phyloP scores from a whole-genome alignment of 2,329 filamentous ascomycete species.

The Neonectria sp. region DNA sequence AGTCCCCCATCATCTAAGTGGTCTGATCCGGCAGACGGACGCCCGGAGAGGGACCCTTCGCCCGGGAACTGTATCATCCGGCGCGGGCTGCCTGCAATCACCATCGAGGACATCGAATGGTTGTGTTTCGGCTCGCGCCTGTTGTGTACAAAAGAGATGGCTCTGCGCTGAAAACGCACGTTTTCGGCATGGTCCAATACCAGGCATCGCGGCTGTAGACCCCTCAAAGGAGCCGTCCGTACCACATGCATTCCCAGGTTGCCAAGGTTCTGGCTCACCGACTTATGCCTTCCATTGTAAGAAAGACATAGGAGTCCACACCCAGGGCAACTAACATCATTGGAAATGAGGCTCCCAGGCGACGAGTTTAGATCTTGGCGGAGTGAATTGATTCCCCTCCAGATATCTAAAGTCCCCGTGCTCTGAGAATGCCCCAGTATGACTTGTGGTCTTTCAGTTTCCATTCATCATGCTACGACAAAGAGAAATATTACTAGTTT shows the following conservation, averaged over 20 bases:
- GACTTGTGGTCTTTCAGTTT: conserved; percentile 34
- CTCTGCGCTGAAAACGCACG: background rate
- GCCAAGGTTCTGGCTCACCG: background rate
- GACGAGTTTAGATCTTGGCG: background rate
- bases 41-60: background rate
- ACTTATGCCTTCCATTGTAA: background rate
- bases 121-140: background rate
- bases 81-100: conserved; percentile 1
- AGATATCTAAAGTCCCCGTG: background rate
- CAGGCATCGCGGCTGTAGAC: background rate
- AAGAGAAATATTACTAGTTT: conserved; percentile 51
- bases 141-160: background rate
- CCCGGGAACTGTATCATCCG: conserved; percentile 6
- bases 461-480: conserved; percentile 50
- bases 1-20: background rate
- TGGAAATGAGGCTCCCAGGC: background rate
- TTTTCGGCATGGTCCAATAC: conserved; percentile 1
- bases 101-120: conserved; percentile 8
- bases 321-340: background rate
- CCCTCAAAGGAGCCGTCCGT: background rate
- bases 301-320: background rate
- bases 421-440: background rate
- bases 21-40: conserved; percentile 18
- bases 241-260: background rate
- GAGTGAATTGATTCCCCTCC: background rate